Evolutionary conservation across 345 rosid genomes (phyloP), one percentile per base, ranked within the genome.

Genomic region (Salix koriyanagi): DNA sequence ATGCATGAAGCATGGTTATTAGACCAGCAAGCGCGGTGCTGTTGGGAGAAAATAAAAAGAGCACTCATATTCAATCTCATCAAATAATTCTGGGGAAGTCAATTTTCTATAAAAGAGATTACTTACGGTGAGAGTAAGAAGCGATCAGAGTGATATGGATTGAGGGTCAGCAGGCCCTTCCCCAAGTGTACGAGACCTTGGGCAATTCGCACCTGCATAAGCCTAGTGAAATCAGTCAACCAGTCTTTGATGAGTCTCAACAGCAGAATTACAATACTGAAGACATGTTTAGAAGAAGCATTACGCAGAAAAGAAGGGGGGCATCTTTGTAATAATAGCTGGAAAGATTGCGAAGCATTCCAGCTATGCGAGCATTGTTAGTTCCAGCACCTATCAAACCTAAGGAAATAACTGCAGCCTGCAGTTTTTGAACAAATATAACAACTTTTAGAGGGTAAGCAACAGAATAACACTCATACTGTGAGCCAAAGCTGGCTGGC

Each of bases 341-440:
- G 41, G 98, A 93, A 75, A 93, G 97, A 76, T 90, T 93, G 76
- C 99, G 91, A 81, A 96, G 99, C 98, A 96, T 92, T 84, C 94
- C 94, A 25, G 97, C 98, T 30, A 96, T 90, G 32, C 96, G 89
- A 76, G 99, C 99, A 85, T 96, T 93, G 75, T 96, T 92, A 75
- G 99, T 96, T 82, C 99, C 98, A 21, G 97, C 92, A 77, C 99
- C 98, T 3, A 96, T 93, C 92, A 96, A 84, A 25, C 99, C 99
- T 71, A 96, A 82, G 67, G 99, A 91, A 50, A 96, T 87, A 68
- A 93, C 89, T 28, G 98, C 97, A 77, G 94, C 91, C 96, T 96
- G 87, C 80, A 79, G n/a, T 72, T 77, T 26, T 56, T 68, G 80
- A 72, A 78, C 61, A 84, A 77, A 65, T n/a, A 62, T 72, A 37